Evolutionary conservation across 768 basidiomycete genomes (phyloP), one percentile per base, ranked within the genome.

Genomic region (Tephrocybe sp.): DNA sequence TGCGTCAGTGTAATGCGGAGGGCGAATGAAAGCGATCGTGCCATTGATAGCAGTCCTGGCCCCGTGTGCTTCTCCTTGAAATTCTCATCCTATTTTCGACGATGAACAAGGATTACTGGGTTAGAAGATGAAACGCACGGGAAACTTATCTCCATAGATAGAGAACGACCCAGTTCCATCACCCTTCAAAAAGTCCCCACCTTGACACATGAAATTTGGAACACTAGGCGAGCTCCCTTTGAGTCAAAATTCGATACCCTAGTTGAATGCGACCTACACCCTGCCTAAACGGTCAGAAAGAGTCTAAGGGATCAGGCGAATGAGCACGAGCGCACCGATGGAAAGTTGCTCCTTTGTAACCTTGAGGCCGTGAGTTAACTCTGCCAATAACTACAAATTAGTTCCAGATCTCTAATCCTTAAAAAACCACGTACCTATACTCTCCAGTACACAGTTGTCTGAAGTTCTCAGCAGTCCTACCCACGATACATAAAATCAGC

Each of bases 361-460:
- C 93, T 64, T 92, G 89, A 2, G 93, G 92, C 49, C 90, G 74
- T 12, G 86, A 80, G 57, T 94, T 91, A 5, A 91, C 79, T 57
- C 89, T 89, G 50, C 15, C 36, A 8, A 31, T 45, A 31, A 38
- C 58, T 51, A 58, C 59, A 59, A 19, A 27, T 52, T 3, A 47
- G 45, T 16, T 22, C 37, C 54, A 38, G 47, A 58, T n/a, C 50
- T 19, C 15, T 8, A 10, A 39, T 16, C 19, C 24, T 12, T 36
- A 19, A 2, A 40, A 25, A 10, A n/a, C 33, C 22, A 55, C 75
- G 44, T 61, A 94, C 90, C 92, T 80, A 69, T 82, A 90, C 70
- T 98, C 95, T n/a, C 97, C 97, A 2, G 94, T 97, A 63, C 95
- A 98, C 22, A 98, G 73, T 61, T 98, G 95, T 53, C 97, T 77